phyloP scores from a whole-genome alignment of 768 basidiomycete species.

The Pleurotus ostreatus region DNA sequence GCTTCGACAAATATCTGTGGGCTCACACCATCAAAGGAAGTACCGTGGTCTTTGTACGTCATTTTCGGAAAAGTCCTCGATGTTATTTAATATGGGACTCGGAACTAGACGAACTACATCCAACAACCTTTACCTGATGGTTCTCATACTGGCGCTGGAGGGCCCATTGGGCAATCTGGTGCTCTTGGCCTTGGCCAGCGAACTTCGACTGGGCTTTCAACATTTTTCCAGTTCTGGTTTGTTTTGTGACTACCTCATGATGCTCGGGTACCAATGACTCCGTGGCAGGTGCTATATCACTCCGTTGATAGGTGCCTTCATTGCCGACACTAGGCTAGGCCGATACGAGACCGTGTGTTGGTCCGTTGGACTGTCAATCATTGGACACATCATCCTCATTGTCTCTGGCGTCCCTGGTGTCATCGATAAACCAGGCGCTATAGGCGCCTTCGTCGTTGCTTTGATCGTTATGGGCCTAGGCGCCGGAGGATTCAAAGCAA shows the following conservation, averaged over 20 bases:
- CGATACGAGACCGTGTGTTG: constrained; percentile 71
- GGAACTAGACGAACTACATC: constrained; percentile 65
- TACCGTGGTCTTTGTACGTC: constrained; percentile 43
- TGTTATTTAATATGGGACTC: neutral
- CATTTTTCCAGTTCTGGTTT: constrained; percentile 70
- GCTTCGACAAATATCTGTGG: no score
- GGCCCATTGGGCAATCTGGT: constrained; percentile 53
- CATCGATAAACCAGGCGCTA: constrained; percentile 47
- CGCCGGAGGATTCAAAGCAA: constrained; percentile 72
- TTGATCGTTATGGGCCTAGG: constrained; percentile 60
- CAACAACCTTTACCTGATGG: constrained; percentile 64
- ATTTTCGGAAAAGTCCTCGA: neutral
- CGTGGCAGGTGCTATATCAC: constrained; percentile 54
- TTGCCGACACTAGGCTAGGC: constrained; percentile 71
- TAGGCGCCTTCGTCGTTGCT: constrained; percentile 52
- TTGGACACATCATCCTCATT: constrained; percentile 66
- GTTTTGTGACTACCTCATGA: constrained; percentile 9
- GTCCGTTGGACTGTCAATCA: constrained; percentile 52
- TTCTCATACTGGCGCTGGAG: constrained; percentile 63
- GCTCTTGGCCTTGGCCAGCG: constrained; percentile 67
- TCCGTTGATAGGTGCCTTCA: constrained; percentile 66
- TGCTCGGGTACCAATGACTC: neutral
- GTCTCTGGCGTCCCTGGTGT: constrained; percentile 64
- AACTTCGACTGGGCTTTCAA: constrained; percentile 66
- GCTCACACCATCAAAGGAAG: constrained; percentile 1